Evolutionary conservation across 345 rosid genomes (phyloP), one percentile per base, ranked within the genome.

Genomic region (Salix viminalis): DNA sequence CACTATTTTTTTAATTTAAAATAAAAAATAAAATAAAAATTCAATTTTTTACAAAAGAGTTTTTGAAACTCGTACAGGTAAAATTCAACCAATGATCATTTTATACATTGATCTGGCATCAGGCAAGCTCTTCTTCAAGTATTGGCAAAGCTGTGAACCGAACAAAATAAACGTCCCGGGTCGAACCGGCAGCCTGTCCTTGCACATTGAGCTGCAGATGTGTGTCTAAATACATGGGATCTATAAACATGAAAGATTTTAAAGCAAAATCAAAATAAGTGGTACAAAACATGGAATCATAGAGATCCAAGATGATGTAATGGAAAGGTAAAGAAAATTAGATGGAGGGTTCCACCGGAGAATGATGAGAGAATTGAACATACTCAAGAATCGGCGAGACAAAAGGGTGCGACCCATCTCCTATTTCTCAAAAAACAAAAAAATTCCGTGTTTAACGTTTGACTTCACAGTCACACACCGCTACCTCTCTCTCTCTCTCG

Each of bases 311-410:
- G 76, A 73, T 66, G 80, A 69, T 67, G 76, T 42, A 70, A 80
- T 73, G 67, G 39, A 52, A 76, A 76, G 69, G 68, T 37, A 65
- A 56, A 66, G 71, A 71, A 72, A 14, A 52, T 44, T 23, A 39
- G 10, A 66, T 10, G 42, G 60, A 81, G 86, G 88, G 84, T 83
- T 87, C 94, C 79, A 41, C 87, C 72, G 83, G 67, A 76, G 88
- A 90, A 89, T 90, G 91, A 90, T 90, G 90, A 83, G 83, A 87
- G 84, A 84, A 83, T 85, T 86, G 92, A 90, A 89, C 88, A 76
- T 67, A 82, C 84, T 79, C 65, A 68, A 80, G 73, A 73, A 58
- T 54, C 72, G 76, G 69, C 19, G 50, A 54, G 69, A 26, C 44
- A 74, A 79, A 61, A 46, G 52, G 52, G 52, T 10, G 73, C 75